A percentile compares a stretch with the other conserved stretches of the same genome.
Evolutionary conservation across 495 filamentous ascomycete species (phyloP).

Genomic region (Barbatosphaeria neglecta): DNA sequence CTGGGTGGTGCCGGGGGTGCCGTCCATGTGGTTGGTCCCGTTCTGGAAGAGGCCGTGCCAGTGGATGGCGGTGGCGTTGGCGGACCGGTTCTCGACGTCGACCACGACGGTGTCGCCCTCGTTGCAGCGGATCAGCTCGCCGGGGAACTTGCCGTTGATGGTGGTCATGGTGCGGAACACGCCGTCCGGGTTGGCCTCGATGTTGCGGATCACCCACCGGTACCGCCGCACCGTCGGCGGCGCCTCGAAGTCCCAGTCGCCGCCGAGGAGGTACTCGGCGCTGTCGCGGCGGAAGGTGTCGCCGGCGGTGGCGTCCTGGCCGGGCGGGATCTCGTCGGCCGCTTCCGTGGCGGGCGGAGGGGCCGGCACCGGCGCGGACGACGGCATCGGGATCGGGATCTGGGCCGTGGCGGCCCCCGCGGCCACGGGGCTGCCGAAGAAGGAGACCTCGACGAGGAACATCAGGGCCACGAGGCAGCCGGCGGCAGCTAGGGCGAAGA

Average conservation of each 20-base stretch:
- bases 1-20: constrained; percentile 48
- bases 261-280: constrained; percentile 32
- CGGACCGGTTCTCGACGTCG: constrained; percentile 31
- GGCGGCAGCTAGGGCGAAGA: neutral
- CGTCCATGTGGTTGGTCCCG: constrained; percentile 51
- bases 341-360: no score
- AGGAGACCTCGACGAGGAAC: neutral
- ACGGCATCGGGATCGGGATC: no score
- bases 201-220: constrained; percentile 37
- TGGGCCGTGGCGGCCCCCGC: neutral
- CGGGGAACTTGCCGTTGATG: constrained; percentile 42
- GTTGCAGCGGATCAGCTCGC: constrained; percentile 37
- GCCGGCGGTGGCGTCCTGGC: neutral
- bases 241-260: constrained; percentile 32
- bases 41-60: constrained; percentile 60
- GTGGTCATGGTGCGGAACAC: constrained; percentile 35
- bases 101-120: constrained; percentile 36
- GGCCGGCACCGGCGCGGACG: no score
- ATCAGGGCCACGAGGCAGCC: neutral
- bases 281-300: constrained; percentile 14
- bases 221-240: constrained; percentile 30
- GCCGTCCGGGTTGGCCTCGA: constrained; percentile 41
- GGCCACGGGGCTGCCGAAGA: neutral
- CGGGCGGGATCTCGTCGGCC: constrained; percentile 5
- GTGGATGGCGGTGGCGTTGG: constrained; percentile 42